phyloP scores from a whole-genome alignment of 148 eudicot species.

The Rhododendron ferrugineum region DNA sequence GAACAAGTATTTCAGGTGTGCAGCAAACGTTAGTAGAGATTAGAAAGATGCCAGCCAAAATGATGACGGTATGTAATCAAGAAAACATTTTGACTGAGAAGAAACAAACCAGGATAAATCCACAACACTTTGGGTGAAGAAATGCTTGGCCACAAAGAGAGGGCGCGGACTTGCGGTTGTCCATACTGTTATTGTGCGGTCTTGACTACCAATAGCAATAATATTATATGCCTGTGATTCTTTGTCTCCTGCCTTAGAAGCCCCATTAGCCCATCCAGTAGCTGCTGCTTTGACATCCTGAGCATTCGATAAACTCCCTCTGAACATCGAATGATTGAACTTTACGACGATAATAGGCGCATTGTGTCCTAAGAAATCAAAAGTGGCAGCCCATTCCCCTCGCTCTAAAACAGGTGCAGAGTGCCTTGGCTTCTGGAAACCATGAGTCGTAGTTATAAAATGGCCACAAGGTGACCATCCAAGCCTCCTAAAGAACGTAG shows the following conservation, averaged over 20 bases:
- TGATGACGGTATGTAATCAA: neutral
- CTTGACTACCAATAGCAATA: slow-evolving; percentile 98
- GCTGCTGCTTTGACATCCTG: slow-evolving; percentile 59
- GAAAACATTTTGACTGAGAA: neutral
- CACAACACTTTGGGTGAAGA: slow-evolving; percentile 91
- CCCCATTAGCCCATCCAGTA: slow-evolving; percentile 79
- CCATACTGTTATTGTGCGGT: slow-evolving; percentile 98
- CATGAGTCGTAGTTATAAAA: slow-evolving; percentile 94
- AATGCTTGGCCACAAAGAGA: slow-evolving; percentile 95
- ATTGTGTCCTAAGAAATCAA: slow-evolving; percentile 97
- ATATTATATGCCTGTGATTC: slow-evolving; percentile 81
- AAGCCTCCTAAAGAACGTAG: slow-evolving; percentile 95
- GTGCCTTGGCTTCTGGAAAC: slow-evolving; percentile 96
- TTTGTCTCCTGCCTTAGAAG: slow-evolving; percentile 69
- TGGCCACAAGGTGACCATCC: slow-evolving; percentile 99
- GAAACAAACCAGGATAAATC: slow-evolving; percentile 79
- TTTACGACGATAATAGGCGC: slow-evolving; percentile 94
- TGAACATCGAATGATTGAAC: slow-evolving; percentile 96
- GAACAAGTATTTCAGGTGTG: neutral
- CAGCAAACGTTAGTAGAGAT: neutral
- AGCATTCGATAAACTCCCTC: slow-evolving; percentile 40
- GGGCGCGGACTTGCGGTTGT: slow-evolving; percentile 98
- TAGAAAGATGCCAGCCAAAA: neutral
- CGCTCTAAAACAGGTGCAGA: slow-evolving; percentile 98
- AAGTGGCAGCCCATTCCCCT: slow-evolving; percentile 98